Conservation (phyloP, 1,284 basidiomycete species). For the Naganishia sp. region DNA sequence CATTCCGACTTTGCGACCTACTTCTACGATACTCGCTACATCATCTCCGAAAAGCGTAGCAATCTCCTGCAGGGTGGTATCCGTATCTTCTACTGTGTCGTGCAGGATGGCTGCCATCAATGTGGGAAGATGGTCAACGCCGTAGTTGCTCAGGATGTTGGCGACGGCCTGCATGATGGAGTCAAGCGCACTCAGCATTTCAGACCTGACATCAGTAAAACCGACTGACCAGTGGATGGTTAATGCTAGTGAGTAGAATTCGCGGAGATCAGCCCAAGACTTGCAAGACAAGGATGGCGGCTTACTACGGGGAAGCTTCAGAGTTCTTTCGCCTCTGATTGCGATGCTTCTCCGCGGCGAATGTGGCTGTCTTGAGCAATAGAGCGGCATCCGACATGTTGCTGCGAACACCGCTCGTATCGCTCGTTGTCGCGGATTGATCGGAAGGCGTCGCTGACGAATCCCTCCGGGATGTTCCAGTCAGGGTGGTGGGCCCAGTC, state of each 20-base stretch:
- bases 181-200: not conserved
- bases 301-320: conserved; percentile 52
- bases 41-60: conserved; percentile 46
- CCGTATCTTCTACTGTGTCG: conserved; percentile 56
- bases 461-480: not conserved
- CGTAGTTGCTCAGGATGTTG: conserved; percentile 48
- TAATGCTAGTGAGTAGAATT: conserved; percentile 37
- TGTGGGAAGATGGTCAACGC: conserved; percentile 47
- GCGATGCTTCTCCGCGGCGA: conserved; percentile 54
- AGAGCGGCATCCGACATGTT: conserved; percentile 35
- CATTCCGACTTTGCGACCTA: conserved; percentile 30
- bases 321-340: conserved; percentile 53
- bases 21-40: conserved; percentile 52
- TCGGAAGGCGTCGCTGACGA: conserved; percentile 1
- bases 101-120: conserved; percentile 54
- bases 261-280: not conserved
- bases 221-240: conserved; percentile 48
- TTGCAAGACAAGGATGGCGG: not conserved
- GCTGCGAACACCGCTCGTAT: conserved; percentile 1
- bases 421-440: conserved; percentile 8
- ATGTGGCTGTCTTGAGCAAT: conserved; percentile 49
- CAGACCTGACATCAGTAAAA: not conserved
- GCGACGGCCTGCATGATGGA: conserved; percentile 44
- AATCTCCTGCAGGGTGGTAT: conserved; percentile 49
- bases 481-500: not conserved